Evolutionary conservation across 176 grass and related monocot species (phyloP).

Genomic region (Phoenix roebelenii): DNA sequence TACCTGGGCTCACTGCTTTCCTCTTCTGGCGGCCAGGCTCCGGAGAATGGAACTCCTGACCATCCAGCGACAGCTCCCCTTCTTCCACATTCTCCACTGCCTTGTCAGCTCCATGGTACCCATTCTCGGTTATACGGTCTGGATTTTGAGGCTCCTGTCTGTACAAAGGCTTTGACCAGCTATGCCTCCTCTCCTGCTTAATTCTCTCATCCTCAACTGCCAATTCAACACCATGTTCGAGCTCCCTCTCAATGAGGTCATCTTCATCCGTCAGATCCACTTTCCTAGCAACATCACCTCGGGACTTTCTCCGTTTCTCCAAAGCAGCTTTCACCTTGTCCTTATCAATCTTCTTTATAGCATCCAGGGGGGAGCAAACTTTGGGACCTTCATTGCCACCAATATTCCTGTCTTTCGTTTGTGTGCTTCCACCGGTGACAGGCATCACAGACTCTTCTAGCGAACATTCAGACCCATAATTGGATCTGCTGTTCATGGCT

Average conservation of each 20-base stretch:
- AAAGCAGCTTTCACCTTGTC: too few relatives aligned
- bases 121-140: neutral
- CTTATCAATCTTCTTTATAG: too few relatives aligned
- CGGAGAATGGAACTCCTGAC: conserved; percentile 7
- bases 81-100: conserved; percentile 4
- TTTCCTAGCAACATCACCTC: too few relatives aligned
- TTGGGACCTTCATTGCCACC: too few relatives aligned
- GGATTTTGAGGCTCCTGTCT: neutral
- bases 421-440: too few relatives aligned
- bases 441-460: conserved; percentile 13
- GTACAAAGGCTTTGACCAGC: neutral
- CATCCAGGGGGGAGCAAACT: too few relatives aligned
- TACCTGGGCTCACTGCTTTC: conserved; percentile 3
- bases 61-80: conserved; percentile 10
- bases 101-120: neutral
- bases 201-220: conserved; percentile 3
- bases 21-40: neutral
- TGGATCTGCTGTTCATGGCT: conserved; percentile 23
- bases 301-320: too few relatives aligned
- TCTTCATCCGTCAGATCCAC: too few relatives aligned
- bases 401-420: too few relatives aligned
- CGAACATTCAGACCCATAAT: conserved; percentile 15
- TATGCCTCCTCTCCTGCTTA: conserved; percentile 5
- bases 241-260: too few relatives aligned
- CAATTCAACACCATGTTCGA: too few relatives aligned